Evolutionary conservation across 495 filamentous ascomycete species (phyloP), one percentile per base, ranked within the genome.

Genomic region (Hyaloscypha bicolor): DNA sequence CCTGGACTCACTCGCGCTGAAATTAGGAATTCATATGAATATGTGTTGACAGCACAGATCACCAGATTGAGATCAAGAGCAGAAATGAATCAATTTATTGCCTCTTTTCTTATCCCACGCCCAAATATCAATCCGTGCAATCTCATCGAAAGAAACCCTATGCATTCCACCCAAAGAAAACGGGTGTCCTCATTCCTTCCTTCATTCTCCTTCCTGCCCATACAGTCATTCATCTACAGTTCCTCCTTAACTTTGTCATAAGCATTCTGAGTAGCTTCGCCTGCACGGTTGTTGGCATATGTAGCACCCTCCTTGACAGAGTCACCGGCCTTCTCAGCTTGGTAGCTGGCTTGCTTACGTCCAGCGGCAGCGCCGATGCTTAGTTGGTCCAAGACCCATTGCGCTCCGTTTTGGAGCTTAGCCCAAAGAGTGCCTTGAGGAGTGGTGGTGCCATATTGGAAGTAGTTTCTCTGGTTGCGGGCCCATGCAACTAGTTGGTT

Each of bases 381-480:
- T 42, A 94, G 74, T 70, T 83, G 82, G 29, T 74, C 73, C 68
- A 75, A 25, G 19, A 74, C 65, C 69, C 72, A 77, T 48, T 80
- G 76, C 56, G 84, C 77, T 53, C 78, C 79, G 56, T 87, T 83
- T 69, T 83, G 77, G 14, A 92, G 61, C 76, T 87, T 88, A 73
- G 86, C 88, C 65, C 86, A 88, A 58, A 92, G 78, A 5, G 88
- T 90, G 32, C 82, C 84, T 63, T 83, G 78, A 0, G 91, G 91
- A 30, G 77, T 86, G 22, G 82, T 87, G 9, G 90, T 91, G 61
- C 91, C 91, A 72, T 93, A 92, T 75, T 83, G 85, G 83, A 93
- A 93, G 78, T 90, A 93, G 14, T 88, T 90, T 9, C 83, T 82
- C 64, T 93, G 87, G 70, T 88, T 88, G 60, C 91, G 87, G 14